A percentile compares a stretch with the other conserved stretches of the same genome.
phyloP scores from a whole-genome alignment of 257 asterid species.

The Salvia hispanica region DNA sequence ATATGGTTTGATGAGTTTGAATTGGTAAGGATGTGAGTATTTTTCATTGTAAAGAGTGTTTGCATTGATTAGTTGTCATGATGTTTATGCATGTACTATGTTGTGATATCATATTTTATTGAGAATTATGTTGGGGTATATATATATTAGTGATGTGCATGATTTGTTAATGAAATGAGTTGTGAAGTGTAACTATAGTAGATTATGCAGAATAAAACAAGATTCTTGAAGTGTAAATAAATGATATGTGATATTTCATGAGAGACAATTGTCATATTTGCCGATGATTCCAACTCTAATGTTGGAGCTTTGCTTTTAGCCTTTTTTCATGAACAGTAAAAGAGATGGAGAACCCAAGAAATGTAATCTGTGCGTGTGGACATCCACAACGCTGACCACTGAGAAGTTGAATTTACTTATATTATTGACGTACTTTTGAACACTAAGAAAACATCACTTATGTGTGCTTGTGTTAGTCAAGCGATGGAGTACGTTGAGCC shows the following conservation, averaged over 20 bases:
- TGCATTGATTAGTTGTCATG: slow-evolving; percentile 16
- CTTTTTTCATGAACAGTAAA: not conserved
- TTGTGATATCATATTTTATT: not conserved
- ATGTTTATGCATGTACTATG: not conserved
- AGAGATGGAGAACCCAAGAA: not conserved
- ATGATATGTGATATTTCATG: not conserved
- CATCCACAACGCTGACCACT: too few species aligned
- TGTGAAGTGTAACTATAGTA: not conserved
- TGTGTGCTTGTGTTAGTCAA: too few species aligned
- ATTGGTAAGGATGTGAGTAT: not conserved
- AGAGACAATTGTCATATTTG: not conserved
- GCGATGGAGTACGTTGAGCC: too few species aligned
- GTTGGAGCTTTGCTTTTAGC: not conserved
- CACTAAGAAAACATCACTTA: too few species aligned
- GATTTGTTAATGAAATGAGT: not conserved
- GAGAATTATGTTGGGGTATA: too few species aligned
- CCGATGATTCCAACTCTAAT: slow-evolving; percentile 26
- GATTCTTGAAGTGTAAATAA: not conserved
- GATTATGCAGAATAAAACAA: not conserved
- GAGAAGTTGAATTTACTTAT: too few species aligned
- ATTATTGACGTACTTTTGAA: too few species aligned
- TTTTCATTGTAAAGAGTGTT: slow-evolving; percentile 26
- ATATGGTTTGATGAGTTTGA: not conserved
- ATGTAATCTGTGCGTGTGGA: too few species aligned
- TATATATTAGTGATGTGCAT: not conserved